phyloP scores from a whole-genome alignment of 352 stramenopile species.

The Phytophthora vignae region DNA sequence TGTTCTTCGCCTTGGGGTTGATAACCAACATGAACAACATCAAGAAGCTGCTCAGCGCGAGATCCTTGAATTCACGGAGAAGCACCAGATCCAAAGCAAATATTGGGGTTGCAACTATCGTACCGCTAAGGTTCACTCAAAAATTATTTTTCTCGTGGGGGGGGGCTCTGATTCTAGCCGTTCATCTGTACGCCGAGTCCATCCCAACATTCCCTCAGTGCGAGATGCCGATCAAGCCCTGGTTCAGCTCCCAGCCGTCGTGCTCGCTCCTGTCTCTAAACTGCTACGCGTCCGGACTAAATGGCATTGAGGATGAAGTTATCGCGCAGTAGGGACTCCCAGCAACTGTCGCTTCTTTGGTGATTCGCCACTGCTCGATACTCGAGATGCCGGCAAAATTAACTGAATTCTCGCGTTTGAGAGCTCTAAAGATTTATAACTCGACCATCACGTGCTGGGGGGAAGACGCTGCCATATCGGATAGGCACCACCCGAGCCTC shows the following conservation, averaged over 20 bases:
- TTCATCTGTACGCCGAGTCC: constrained; percentile 29
- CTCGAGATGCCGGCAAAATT: constrained; percentile 45
- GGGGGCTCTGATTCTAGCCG: constrained; percentile 23
- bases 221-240: constrained; percentile 39
- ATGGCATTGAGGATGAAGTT: neutral
- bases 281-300: constrained; percentile 12
- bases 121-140: constrained; percentile 1
- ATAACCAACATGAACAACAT: constrained; percentile 40
- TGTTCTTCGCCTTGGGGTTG: constrained; percentile 51
- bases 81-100: neutral
- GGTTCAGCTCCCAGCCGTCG: constrained; percentile 27
- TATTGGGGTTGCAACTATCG: neutral
- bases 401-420: constrained; percentile 39
- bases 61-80: neutral
- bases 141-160: constrained; percentile 30
- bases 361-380: constrained; percentile 38
- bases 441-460: constrained; percentile 39
- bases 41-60: constrained; percentile 36
- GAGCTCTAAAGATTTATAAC: constrained; percentile 48
- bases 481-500: constrained; percentile 35
- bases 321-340: neutral
- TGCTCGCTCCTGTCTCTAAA: constrained; percentile 41
- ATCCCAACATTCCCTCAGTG: constrained; percentile 17
- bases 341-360: constrained; percentile 16
- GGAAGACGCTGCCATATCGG: constrained; percentile 32